Evolutionary conservation across 2,329 filamentous ascomycete genomes (phyloP).

Genomic region (Cercospora sp.): DNA sequence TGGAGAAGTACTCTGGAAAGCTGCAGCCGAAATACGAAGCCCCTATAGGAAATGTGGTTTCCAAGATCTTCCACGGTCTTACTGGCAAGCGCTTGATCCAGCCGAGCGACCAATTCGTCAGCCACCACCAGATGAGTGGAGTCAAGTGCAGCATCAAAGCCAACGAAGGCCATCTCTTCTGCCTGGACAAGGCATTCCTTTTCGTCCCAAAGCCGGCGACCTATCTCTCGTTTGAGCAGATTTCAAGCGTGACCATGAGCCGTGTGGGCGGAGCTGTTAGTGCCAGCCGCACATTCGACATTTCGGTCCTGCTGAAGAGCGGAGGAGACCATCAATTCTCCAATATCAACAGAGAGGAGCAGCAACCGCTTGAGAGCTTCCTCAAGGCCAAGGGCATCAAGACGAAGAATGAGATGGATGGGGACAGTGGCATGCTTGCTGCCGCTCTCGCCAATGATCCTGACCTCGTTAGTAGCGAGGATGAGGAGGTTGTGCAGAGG

Average conservation of each 20-base stretch:
- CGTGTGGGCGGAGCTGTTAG: slow-evolving; percentile 92
- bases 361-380: slow-evolving; percentile 93
- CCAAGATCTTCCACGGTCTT: slow-evolving; percentile 91
- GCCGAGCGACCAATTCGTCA: slow-evolving; percentile 90
- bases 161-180: slow-evolving; percentile 96
- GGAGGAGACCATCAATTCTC: slow-evolving; percentile 93
- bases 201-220: slow-evolving; percentile 98
- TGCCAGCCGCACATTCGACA: slow-evolving; percentile 93
- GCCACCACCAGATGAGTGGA: slow-evolving; percentile 87
- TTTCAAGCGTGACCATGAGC: slow-evolving; percentile 88
- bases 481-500: slow-evolving; percentile 72
- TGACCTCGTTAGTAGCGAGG: slow-evolving; percentile 77
- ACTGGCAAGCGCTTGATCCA: slow-evolving; percentile 94
- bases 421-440: slow-evolving; percentile 72
- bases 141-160: slow-evolving; percentile 99
- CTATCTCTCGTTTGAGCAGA: slow-evolving; percentile 94
- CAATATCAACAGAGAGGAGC: slow-evolving; percentile 98
- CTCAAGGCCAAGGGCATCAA: slow-evolving; percentile 94
- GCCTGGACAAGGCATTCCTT: slow-evolving; percentile 96
- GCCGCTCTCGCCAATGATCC: slow-evolving; percentile 76
- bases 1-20: slow-evolving; percentile 89
- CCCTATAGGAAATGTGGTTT: slow-evolving; percentile 88
- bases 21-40: slow-evolving; percentile 88
- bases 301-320: slow-evolving; percentile 86
- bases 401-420: slow-evolving; percentile 98